Evolutionary conservation across 306 rosid genomes (phyloP).

Genomic region (Cucumis hystrix): DNA sequence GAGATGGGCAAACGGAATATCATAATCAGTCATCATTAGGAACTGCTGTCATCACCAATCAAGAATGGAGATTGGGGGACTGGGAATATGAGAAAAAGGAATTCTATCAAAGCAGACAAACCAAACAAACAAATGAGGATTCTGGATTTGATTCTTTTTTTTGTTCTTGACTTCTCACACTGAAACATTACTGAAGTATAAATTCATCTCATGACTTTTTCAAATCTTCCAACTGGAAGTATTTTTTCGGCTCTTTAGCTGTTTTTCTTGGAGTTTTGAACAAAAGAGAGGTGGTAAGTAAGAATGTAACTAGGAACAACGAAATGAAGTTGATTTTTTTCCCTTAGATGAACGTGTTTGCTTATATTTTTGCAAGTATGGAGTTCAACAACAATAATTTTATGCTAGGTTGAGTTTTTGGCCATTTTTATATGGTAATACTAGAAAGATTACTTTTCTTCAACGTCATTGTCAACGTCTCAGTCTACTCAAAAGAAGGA

Average conservation of each 20-base stretch:
- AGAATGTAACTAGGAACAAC: neutral
- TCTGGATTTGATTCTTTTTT: neutral
- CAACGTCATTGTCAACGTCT: neutral
- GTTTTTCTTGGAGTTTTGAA: neutral
- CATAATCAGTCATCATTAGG: neutral
- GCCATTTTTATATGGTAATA: neutral
- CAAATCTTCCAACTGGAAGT: neutral
- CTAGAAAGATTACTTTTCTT: neutral
- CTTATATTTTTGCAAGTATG: neutral
- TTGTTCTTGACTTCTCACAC: neutral
- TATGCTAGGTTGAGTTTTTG: neutral
- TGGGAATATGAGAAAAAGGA: neutral
- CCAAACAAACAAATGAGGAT: neutral
- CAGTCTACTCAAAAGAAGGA: neutral
- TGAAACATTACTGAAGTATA: neutral
- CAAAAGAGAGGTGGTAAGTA: neutral
- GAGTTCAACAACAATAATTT: neutral
- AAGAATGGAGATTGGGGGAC: neutral
- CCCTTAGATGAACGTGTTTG: neutral
- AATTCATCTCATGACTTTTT: neutral
- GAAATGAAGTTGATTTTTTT: neutral
- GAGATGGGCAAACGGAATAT: neutral
- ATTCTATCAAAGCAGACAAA: neutral
- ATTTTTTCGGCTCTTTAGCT: neutral
- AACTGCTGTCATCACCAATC: neutral